Evolutionary conservation across 2,329 filamentous ascomycete genomes (phyloP).

Genomic region (Nemania sp.): DNA sequence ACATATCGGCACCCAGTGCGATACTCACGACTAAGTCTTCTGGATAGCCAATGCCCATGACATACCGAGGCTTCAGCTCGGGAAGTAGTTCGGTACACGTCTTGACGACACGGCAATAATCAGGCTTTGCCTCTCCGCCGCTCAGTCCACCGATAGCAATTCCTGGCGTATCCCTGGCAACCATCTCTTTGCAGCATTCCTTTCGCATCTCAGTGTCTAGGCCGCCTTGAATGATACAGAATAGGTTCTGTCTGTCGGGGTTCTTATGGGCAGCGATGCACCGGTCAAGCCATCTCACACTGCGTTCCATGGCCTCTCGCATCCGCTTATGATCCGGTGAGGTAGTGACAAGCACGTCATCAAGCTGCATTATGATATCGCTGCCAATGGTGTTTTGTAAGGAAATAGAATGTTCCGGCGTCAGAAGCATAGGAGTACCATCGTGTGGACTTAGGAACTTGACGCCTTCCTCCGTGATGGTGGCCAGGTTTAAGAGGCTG

Average conservation of each 20-base stretch:
- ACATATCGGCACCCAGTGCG: constrained; percentile 96
- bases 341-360: constrained; percentile 96
- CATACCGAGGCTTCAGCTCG: constrained; percentile 92
- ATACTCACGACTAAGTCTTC: constrained; percentile 94
- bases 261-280: constrained; percentile 90
- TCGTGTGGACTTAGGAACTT: constrained; percentile 96
- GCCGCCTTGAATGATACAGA: constrained; percentile 98
- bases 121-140: constrained; percentile 90
- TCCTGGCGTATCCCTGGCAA: constrained; percentile 86
- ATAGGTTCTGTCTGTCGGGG: constrained; percentile 83
- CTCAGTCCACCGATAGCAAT: constrained; percentile 95
- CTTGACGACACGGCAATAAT: constrained; percentile 88
- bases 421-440: constrained; percentile 92
- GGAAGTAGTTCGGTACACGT: constrained; percentile 85
- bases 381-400: constrained; percentile 97
- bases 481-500: constrained; percentile 87
- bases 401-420: constrained; percentile 93
- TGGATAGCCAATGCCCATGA: constrained; percentile 98
- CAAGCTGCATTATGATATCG: constrained; percentile 99
- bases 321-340: constrained; percentile 87
- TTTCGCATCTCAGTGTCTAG: constrained; percentile 83
- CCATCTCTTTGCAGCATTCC: constrained; percentile 85
- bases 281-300: constrained; percentile 91
- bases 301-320: constrained; percentile 92
- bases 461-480: constrained; percentile 93